Percentiles rank a stretch among this genome's conserved stretches.
phyloP scores from a whole-genome alignment of 2,329 filamentous ascomycete species.

The Fusarium nelsonii region DNA sequence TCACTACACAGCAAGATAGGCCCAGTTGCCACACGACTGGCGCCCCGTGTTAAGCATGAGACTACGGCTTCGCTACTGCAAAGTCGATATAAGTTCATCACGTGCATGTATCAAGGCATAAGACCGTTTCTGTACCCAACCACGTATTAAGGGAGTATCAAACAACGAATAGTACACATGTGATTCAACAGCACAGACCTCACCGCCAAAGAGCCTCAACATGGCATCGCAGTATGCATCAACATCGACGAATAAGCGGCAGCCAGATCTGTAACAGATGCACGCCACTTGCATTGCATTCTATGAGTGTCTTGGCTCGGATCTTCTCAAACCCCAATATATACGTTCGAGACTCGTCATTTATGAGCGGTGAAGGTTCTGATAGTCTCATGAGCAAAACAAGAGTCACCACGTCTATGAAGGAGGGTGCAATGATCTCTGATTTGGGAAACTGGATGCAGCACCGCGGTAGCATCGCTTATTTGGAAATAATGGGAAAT shows the following conservation, averaged over 20 bases:
- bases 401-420: constrained; percentile 23
- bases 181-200: constrained; percentile 2
- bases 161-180: background rate
- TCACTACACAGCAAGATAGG: background rate
- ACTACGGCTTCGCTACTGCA: constrained; percentile 3
- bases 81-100: constrained; percentile 1
- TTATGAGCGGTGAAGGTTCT: constrained; percentile 22
- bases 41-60: constrained; percentile 1
- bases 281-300: constrained; percentile 23
- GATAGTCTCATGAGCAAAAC: constrained; percentile 12
- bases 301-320: constrained; percentile 18
- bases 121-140: background rate
- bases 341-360: constrained; percentile 16
- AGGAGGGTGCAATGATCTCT: constrained; percentile 30
- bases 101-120: background rate
- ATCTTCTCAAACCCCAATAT: background rate
- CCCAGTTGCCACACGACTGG: background rate
- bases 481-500: background rate
- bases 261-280: constrained; percentile 17
- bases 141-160: background rate
- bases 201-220: constrained; percentile 35
- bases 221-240: background rate
- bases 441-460: constrained; percentile 30
- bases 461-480: constrained; percentile 15
- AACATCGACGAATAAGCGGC: constrained; percentile 15